Evolutionary conservation across 345 rosid genomes (phyloP).

Genomic region (Fremontodendron californicum): DNA sequence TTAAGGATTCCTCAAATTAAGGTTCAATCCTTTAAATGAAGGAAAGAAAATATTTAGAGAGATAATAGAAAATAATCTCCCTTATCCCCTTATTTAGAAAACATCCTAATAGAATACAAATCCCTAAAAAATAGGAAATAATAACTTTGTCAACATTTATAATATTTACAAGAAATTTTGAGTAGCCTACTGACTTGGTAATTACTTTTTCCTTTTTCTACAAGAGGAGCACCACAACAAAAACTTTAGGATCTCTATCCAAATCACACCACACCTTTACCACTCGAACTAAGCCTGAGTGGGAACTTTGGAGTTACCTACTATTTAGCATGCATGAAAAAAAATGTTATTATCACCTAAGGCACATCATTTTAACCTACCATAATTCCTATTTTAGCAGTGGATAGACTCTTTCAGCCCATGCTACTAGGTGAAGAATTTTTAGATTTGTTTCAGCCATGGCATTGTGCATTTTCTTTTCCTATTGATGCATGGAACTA

Average conservation of each 20-base stretch:
- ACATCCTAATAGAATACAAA: no score
- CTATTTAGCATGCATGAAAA: conserved; percentile 2
- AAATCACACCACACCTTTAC: not conserved
- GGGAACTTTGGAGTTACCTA: not conserved
- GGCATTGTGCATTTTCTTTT: not conserved
- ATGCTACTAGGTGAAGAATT: not conserved
- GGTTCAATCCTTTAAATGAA: no score
- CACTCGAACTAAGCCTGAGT: not conserved
- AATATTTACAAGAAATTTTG: not conserved
- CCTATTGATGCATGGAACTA: not conserved
- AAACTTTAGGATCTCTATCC: not conserved
- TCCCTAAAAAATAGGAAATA: no score
- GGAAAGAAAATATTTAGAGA: no score
- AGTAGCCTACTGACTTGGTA: not conserved
- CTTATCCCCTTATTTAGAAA: no score
- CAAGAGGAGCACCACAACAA: not conserved
- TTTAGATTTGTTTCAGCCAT: not conserved
- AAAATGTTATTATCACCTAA: not conserved
- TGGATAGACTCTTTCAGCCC: not conserved
- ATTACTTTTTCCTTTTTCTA: not conserved
- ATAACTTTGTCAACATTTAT: no score
- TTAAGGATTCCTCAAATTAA: no score
- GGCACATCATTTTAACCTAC: not conserved
- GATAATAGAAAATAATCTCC: no score
- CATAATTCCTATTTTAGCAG: not conserved